Evolutionary conservation across 148 eudicot species (phyloP).

Genomic region (Silene latifolia): DNA sequence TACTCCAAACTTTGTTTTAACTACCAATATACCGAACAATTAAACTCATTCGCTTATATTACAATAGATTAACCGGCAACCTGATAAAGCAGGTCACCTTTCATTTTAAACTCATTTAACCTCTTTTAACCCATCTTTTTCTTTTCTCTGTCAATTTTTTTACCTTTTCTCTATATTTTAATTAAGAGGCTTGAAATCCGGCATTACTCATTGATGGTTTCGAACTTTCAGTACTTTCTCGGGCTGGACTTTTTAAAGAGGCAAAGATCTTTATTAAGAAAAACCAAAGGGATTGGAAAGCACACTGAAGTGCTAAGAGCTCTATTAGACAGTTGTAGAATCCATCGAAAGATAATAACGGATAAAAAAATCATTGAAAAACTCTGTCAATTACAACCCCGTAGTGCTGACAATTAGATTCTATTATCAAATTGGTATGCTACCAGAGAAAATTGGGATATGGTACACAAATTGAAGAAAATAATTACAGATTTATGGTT

Average conservation of each 20-base stretch:
- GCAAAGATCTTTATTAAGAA: conserved; percentile 45
- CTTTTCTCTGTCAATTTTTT: no score
- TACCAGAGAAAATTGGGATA: conserved; percentile 38
- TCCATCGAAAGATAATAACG: conserved; percentile 29
- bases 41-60: no score
- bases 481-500: conserved; percentile 46
- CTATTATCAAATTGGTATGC: conserved; percentile 55
- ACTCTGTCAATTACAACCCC: conserved; percentile 54
- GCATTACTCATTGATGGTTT: conserved; percentile 54
- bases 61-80: no score
- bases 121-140: no score
- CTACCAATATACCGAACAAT: no score
- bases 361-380: conserved; percentile 47
- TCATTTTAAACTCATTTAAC: no score
- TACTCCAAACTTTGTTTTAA: no score
- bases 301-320: conserved; percentile 50
- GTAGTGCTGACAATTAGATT: conserved; percentile 48
- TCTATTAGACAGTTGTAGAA: conserved; percentile 56
- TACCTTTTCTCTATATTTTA: conserved; percentile 36
- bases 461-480: conserved; percentile 46
- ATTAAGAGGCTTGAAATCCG: conserved; percentile 45
- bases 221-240: conserved; percentile 48
- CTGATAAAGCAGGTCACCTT: no score
- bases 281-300: conserved; percentile 30
- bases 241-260: conserved; percentile 53